Evolutionary conservation across 192 early-diverging fungal species (phyloP).

Genomic region (Phycomyces nitens): DNA sequence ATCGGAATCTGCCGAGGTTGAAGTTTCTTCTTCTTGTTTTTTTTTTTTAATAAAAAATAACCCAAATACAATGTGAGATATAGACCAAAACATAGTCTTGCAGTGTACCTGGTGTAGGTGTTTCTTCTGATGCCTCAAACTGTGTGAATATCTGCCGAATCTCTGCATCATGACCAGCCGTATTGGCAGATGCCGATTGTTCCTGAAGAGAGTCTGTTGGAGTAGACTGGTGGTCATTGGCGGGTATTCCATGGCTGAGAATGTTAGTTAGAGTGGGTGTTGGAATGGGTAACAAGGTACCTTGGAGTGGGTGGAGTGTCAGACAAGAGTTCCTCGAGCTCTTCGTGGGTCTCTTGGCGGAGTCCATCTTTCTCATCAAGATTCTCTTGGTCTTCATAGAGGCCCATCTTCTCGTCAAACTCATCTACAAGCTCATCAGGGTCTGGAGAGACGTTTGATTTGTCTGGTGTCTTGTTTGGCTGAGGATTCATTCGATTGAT

Average conservation of each 20-base stretch:
- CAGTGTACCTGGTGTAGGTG: neutral
- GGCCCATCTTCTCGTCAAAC: conserved; percentile 16
- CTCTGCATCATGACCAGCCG: neutral
- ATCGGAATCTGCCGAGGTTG: neutral
- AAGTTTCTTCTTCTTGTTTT: too few relatives aligned
- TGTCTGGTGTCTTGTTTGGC: too few relatives aligned
- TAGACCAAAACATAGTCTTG: too few relatives aligned
- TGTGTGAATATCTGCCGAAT: neutral
- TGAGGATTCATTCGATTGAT: too few relatives aligned
- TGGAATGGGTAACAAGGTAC: neutral
- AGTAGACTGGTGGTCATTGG: neutral
- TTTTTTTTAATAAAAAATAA: too few relatives aligned
- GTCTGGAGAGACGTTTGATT: neutral
- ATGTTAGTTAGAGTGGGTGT: neutral
- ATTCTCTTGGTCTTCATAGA: conserved; percentile 6
- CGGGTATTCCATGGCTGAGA: neutral
- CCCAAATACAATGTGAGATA: too few relatives aligned
- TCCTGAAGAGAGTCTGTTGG: neutral
- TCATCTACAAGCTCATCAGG: conserved; percentile 17
- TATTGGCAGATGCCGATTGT: neutral
- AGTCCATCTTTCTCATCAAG: conserved; percentile 4
- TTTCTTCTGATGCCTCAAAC: neutral
- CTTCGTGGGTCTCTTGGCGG: neutral
- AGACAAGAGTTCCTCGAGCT: neutral
- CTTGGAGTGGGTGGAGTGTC: neutral